Evolutionary conservation across 805 yeast genomes (phyloP), one percentile per base, ranked within the genome.

Genomic region (Saturnispora mendoncae): DNA sequence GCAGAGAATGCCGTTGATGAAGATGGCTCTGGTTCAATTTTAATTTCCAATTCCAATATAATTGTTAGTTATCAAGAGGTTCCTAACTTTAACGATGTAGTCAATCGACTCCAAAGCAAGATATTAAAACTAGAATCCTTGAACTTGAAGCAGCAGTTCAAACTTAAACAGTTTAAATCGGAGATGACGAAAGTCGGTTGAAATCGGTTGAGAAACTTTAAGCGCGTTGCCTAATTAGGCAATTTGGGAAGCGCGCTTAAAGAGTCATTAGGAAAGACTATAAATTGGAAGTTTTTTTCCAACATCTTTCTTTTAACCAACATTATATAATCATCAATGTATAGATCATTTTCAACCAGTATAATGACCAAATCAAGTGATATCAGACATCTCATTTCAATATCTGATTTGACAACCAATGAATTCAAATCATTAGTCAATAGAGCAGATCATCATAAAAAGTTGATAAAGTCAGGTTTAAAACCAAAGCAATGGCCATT

Each of bases 331-430:
- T 18, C 23, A 47, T 41, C 20, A 21, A 4, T 24, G 45, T 4
- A 69, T 69, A 56, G 61, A 50, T 33, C 48, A 1, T 58, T 57
- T 24, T 49, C 62, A 4, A 46, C 60, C 10, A 23, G 31, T 18
- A 35, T 19, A 8, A 52, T 50, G 53, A 42, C 57, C 7, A 38
- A 41, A 13, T 26, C 52, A 8, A 31, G 40, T 10, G 31, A 45
- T 18, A 64, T 72, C 20, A 76, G 94, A 60, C 97, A 90, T 60
- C 69, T 92, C 56, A 72, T 84, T 18, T 82, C 85, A 21, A 92
- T 87, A 52, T 75, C 83, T 19, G 94, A 87, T 54, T 70, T 92
- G 43, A 59, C 84, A 6, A 72, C 80, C 40, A 63, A 70, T 18
- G 98, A 92, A 61, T 78, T 92, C 46, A 59, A 69, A 25, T 65